Evolutionary conservation across 2,329 filamentous ascomycete genomes (phyloP), one percentile per base, ranked within the genome.

Genomic region (Endoconidiophora polonica): DNA sequence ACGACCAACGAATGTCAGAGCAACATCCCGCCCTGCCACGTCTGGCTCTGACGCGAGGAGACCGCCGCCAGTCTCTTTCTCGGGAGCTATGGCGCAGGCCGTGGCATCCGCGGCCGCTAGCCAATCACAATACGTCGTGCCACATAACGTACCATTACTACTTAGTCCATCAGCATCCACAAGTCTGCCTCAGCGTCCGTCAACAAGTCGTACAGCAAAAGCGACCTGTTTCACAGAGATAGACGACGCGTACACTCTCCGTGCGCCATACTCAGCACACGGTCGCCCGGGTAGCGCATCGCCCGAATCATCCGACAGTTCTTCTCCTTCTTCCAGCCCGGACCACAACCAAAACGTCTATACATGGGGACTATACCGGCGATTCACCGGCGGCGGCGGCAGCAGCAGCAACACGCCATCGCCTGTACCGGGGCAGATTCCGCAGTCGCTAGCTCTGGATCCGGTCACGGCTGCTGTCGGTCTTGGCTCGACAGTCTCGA

Each of bases 1-100:
- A 4, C 9, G 10, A 23, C 22, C 10, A n/a, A 12, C 12, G 14
- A 4, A 9, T 12, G 4, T 24, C 22, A 23, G 18, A 3, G n/a
- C 29, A 22, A n/a, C 44, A 10, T 7, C 38, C 5, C 46, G 46
- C 5, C 46, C 46, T 4, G 22, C 33, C 1, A 50, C 49, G 4
- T 23, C 49, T 4, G 43, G 36, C 26, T 24, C n/a, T 16, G 49
- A 50, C 10, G 4, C 10, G 10, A 39, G 29, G 6, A 20, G 43
- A 14, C 12, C 43, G 20, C 43, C 49, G n/a, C 49, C 49, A 5
- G 49, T 46, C n/a, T 41, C 36, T 2, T 50, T 44, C 18, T 44
- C 40, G 3, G 48, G 48, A 3, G 24, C 22, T 14, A 14, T 33
- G 7, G 48, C 14, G 10, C 41, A 45, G 33, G 48, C 48, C 5